Base-by-base conservation (phyloP, 2,329 filamentous ascomycete genomes). In the Sclerotinia nivalis region DNA sequence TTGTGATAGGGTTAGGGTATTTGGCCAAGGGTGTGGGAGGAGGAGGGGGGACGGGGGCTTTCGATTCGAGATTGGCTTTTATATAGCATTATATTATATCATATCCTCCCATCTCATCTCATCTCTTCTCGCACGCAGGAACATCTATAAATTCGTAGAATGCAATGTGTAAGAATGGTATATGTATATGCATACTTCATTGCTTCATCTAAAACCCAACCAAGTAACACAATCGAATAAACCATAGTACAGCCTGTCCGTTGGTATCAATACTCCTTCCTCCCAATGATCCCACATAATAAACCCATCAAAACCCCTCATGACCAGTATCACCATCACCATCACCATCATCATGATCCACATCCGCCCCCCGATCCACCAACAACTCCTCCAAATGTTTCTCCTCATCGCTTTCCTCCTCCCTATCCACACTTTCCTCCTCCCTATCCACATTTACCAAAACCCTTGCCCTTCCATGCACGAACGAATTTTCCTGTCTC, bases 321-420 rank as follows among this genome's bases (percentile, higher is more conserved):
- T 59, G 66, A 59, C 40, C 66, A n/a, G 52, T 56, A 56, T 56
- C 54, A 56, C 37, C 54, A 13, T 55, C 64, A 45, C 34, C 50
- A 68, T 68, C 66, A 1, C 13, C 55, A 28, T 20, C 34, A 22
- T 54, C 49, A 55, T 43, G 47, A 49, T 34, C 54, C 37, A 20
- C 28, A 55, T 43, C 62, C 18, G 9, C 50, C 1, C 18, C 52
- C 25, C 47, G 52, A 61, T 66, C 68, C 25, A 69, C 68, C 52
- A 69, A 49, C 25, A 69, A 58, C 43, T 69, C 68, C 45, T 49
- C 59, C 6, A 69, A 2, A 59, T 66, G 60, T 66, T 69, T 40
- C n/a, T 69, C 68, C 40, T 69, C 60, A 13, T 69, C 68, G 43
- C 68, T 69, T 18, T 64, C 60, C 7, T 69, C 68, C 31, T 45